These are phyloP conservation scores for Epichloe glyceriae DNA, from an alignment of 2,329 filamentous ascomycete genomes.

Conservation along the genomic window DNA sequence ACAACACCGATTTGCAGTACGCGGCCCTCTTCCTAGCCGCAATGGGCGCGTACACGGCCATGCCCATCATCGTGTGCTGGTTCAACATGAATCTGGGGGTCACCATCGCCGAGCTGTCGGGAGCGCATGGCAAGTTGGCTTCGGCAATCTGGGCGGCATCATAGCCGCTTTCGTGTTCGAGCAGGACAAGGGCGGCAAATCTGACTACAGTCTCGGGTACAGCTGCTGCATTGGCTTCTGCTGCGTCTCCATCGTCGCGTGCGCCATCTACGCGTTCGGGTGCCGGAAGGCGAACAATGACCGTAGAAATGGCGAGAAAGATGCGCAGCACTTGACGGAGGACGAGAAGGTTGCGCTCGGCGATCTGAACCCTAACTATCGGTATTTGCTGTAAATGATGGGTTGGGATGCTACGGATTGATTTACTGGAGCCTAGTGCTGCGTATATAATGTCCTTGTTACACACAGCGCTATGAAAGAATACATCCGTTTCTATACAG, in stretches of 20 bases:
- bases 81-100: slow-evolving; percentile 69
- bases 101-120: slow-evolving; percentile 60
- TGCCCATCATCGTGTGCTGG: slow-evolving; percentile 79
- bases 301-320: slow-evolving; percentile 36
- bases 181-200: slow-evolving; percentile 52
- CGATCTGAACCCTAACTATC: slow-evolving; percentile 46
- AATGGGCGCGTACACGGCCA: slow-evolving; percentile 70
- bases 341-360: slow-evolving; percentile 49
- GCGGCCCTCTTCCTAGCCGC: slow-evolving; percentile 71
- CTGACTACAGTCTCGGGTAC: slow-evolving; percentile 57
- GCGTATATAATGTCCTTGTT: no score
- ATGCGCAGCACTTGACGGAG: slow-evolving; percentile 34
- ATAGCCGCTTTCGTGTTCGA: slow-evolving; percentile 62
- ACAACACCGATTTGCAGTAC: slow-evolving; percentile 57
- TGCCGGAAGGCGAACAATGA: slow-evolving; percentile 48
- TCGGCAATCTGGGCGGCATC: slow-evolving; percentile 70
- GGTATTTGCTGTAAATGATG: slow-evolving; percentile 37
- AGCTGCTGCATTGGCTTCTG: slow-evolving; percentile 56
- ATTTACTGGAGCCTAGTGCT: no score
- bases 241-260: slow-evolving; percentile 47
- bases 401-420: no score
- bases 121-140: slow-evolving; percentile 64
- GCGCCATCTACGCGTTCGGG: slow-evolving; percentile 44
- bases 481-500: no score
- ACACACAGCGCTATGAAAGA: no score